phyloP scores from a whole-genome alignment of 108 stramenopile species.

The Cylindrotheca fusiformis region DNA sequence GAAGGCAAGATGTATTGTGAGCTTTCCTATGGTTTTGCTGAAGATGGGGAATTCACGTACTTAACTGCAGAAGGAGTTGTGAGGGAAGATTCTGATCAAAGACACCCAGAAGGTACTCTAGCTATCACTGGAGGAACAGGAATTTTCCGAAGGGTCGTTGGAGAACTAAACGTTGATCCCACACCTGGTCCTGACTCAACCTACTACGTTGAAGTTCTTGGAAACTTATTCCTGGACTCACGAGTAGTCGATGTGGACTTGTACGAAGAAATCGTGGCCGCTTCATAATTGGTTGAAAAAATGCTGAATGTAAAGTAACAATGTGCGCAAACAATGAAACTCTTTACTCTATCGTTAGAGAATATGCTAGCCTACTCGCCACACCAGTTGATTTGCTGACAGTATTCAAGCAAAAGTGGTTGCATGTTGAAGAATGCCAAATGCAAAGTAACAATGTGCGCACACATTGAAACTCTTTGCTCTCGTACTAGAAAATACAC shows the following conservation, averaged over 20 bases:
- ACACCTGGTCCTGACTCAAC: not conserved
- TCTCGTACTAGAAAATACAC: no score
- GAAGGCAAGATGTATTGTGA: slow-evolving; percentile 18
- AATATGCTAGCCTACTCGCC: no score
- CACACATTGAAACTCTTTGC: no score
- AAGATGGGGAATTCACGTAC: slow-evolving; percentile 1
- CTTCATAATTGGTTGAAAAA: not conserved
- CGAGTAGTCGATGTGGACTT: not conserved
- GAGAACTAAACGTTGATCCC: slow-evolving; percentile 18
- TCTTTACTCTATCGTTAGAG: no score
- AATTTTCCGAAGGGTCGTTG: slow-evolving; percentile 18
- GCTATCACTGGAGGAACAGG: slow-evolving; percentile 33
- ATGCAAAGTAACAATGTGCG: not conserved
- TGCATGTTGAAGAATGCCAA: not conserved
- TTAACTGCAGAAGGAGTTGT: not conserved
- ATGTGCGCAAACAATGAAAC: no score
- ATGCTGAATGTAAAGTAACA: not conserved
- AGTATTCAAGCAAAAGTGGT: no score
- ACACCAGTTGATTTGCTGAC: no score
- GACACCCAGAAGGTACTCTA: slow-evolving; percentile 8
- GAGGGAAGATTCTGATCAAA: slow-evolving; percentile 12
- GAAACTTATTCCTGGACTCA: not conserved
- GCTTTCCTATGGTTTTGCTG: slow-evolving; percentile 10
- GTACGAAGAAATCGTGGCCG: not conserved
- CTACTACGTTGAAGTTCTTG: not conserved